phyloP scores from a whole-genome alignment of 2,329 filamentous ascomycete genomes.

The Neonectria ditissima region DNA sequence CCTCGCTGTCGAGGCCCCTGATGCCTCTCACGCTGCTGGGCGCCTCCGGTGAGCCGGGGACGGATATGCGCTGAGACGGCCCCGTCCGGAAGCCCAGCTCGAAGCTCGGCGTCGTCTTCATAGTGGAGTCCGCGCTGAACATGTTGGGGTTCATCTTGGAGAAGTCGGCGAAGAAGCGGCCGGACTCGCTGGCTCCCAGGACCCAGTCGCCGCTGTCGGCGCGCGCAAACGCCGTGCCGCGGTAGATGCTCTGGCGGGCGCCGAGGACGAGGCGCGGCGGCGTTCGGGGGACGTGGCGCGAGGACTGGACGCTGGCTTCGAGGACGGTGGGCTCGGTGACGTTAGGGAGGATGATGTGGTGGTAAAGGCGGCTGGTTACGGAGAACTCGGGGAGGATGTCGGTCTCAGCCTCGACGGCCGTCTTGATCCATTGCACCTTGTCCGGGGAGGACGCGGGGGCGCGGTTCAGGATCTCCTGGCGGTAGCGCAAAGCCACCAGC shows the following conservation, averaged over 20 bases:
- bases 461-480: constrained; percentile 53
- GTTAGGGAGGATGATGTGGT: constrained; percentile 47
- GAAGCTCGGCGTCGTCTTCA: constrained; percentile 51
- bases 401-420: constrained; percentile 39
- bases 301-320: constrained; percentile 50
- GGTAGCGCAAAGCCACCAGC: constrained; percentile 51
- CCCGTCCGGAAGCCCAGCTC: constrained; percentile 56
- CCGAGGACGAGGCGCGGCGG: constrained; percentile 49
- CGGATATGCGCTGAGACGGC: constrained; percentile 27
- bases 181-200: constrained; percentile 43
- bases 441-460: constrained; percentile 26
- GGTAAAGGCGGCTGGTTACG: constrained; percentile 52
- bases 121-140: constrained; percentile 46
- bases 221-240: constrained; percentile 53
- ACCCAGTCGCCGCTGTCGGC: constrained; percentile 58
- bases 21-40: constrained; percentile 50
- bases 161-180: constrained; percentile 49
- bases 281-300: constrained; percentile 33
- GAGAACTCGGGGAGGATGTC: constrained; percentile 55
- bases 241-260: constrained; percentile 48
- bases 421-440: constrained; percentile 41
- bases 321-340: constrained; percentile 49
- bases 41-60: constrained; percentile 27
- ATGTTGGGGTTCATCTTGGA: constrained; percentile 47
- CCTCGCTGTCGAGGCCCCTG: constrained; percentile 51